Evolutionary conservation across 1,139 yeast species (phyloP), one percentile per base, ranked within the genome.

Genomic region (Hansenula lynferdii): DNA sequence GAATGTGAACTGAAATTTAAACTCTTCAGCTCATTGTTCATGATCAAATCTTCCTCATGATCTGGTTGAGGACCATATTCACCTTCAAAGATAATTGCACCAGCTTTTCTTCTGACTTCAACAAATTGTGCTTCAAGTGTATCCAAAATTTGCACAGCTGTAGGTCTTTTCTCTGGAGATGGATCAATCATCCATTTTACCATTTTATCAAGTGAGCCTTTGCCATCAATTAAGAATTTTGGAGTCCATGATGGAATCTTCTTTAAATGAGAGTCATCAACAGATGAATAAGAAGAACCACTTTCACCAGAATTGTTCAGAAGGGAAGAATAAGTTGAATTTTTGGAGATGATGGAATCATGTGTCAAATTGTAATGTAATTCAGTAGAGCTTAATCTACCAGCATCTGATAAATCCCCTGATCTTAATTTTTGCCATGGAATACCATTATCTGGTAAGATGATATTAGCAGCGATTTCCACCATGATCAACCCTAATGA

Each of bases 371-470:
- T 48, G 34, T 40, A 34, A 18, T 49, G 60, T 34, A 80, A 60
- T 48, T 80, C 86, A 16, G 81, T 79, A 4, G 85, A 78, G 42
- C 94, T 83, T 43, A 92, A 68, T 50, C 81, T 76, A 0, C 98
- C 98, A 1, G 97, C 97, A 61, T 92, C 98, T 24, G 95, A 82
- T 45, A 94, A 67, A 60, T 92, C 98, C 1, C 98, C 99, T 35
- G 96, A 85, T 48, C 99, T 73, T 46, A 92, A 67, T 59, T 90
- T 90, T 49, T 95, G 92, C 99, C 99, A 92, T 27, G 95, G 94
- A 9, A 89, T 75, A 6, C 99, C 99, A 60, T 94, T 90, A 52
- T 92, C 97, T 0, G 99, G 99, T 36, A 94, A 65, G 8, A 90
- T 80, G 37, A 92, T 92, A 60, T 92, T 92, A 2, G 98, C 96